A percentile compares a stretch with the other conserved stretches of the same genome.
These are phyloP conservation scores for Balamuthia mandrillaris DNA, from an alignment of 208 protist genomes.

Conservation along the genomic window DNA sequence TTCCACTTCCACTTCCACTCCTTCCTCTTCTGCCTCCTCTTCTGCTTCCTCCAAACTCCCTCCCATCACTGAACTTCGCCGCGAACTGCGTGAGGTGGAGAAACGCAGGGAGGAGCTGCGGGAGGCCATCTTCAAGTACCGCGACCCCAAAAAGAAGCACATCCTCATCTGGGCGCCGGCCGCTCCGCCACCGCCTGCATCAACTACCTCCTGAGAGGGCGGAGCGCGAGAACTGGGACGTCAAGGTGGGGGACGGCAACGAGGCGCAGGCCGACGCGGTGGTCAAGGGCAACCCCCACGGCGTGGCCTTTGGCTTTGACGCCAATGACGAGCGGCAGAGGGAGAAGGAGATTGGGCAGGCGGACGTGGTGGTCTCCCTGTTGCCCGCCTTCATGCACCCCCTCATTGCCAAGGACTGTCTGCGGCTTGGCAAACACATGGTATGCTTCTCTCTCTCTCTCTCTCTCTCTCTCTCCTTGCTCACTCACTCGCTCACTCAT, in stretches of 20 bases:
- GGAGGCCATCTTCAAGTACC: background rate
- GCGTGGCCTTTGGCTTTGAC: slow-evolving; percentile 11
- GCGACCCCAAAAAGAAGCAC: background rate
- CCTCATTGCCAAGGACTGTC: slow-evolving; percentile 13
- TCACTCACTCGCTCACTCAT: too few relatives aligned
- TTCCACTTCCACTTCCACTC: too few relatives aligned
- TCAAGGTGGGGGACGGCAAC: slow-evolving; percentile 7
- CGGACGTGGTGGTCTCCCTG: slow-evolving; percentile 53
- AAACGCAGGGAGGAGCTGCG: background rate
- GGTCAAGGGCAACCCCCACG: background rate
- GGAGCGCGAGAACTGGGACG: background rate
- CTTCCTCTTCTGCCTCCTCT: too few relatives aligned
- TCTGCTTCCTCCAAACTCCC: too few relatives aligned
- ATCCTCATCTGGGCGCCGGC: background rate
- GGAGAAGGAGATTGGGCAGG: slow-evolving; percentile 31
- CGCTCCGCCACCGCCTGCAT: background rate
- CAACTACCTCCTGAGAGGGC: background rate
- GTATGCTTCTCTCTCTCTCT: slow-evolving; percentile 33
- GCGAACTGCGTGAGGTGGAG: background rate
- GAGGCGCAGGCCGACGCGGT: background rate
- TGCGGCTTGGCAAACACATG: slow-evolving; percentile 48
- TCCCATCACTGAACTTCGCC: too few relatives aligned
- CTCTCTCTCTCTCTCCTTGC: background rate
- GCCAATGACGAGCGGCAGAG: slow-evolving; percentile 1
- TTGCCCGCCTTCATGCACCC: slow-evolving; percentile 49